Evolutionary conservation across 2,329 filamentous ascomycete genomes (phyloP).

Genomic region (Aspergillus sp.): DNA sequence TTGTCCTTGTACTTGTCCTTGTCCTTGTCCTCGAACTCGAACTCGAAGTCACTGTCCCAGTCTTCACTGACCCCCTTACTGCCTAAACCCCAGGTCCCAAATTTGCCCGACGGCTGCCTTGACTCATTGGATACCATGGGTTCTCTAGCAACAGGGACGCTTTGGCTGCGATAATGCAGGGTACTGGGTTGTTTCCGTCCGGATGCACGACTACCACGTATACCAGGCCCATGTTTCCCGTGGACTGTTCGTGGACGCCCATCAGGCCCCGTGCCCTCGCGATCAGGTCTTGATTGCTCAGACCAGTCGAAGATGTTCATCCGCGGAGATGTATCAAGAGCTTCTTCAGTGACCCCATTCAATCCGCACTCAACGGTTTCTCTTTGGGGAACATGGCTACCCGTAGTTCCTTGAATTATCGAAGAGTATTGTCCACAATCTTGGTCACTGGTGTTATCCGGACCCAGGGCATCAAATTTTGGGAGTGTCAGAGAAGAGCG

Average conservation of each 20-base stretch:
- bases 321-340: conserved; percentile 44
- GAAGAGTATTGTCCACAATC: conserved; percentile 6
- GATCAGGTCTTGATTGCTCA: conserved; percentile 57
- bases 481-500: conserved; percentile 7
- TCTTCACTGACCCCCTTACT: conserved; percentile 67
- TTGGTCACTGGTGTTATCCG: conserved; percentile 5
- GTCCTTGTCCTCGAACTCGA: conserved; percentile 49
- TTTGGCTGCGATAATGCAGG: conserved; percentile 65
- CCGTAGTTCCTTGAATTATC: neutral
- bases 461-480: conserved; percentile 5
- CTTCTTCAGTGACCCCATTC: conserved; percentile 16
- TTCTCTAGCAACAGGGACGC: conserved; percentile 60
- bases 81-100: conserved; percentile 66
- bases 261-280: conserved; percentile 53
- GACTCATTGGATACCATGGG: conserved; percentile 49
- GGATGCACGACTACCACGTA: conserved; percentile 56
- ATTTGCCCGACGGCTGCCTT: conserved; percentile 56
- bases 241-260: conserved; percentile 63
- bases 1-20: conserved; percentile 30
- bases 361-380: conserved; percentile 15
- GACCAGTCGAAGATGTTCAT: conserved; percentile 66
- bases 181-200: conserved; percentile 59
- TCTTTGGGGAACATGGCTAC: conserved; percentile 5
- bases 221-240: conserved; percentile 60
- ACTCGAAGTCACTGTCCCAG: conserved; percentile 69